A percentile compares a stretch with the other conserved stretches of the same genome.
These are phyloP conservation scores for Phoma sp. DNA, from an alignment of 2,329 filamentous ascomycete species.

Conservation along the genomic window DNA sequence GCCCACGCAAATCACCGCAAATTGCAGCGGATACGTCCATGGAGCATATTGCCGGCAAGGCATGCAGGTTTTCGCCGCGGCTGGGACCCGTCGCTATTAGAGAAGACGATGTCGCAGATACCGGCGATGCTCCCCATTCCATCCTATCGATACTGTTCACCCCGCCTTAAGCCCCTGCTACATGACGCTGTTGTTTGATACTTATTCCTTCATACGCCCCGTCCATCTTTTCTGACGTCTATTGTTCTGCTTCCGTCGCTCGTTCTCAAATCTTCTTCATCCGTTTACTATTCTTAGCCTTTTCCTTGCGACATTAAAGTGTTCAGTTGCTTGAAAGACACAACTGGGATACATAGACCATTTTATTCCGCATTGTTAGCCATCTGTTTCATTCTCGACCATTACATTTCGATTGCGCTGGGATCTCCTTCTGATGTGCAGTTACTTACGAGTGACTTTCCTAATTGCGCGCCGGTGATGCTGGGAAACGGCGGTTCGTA, in stretches of 20 bases:
- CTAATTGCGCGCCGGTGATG: constrained; percentile 18
- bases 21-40: background rate
- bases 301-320: constrained; percentile 7
- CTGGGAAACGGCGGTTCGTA: constrained; percentile 22
- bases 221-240: constrained; percentile 25
- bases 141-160: constrained; percentile 22
- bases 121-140: constrained; percentile 13
- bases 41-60: constrained; percentile 3
- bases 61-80: background rate
- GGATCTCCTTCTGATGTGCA: constrained; percentile 27
- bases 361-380: constrained; percentile 8
- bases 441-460: constrained; percentile 13
- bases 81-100: constrained; percentile 11
- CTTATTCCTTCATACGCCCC: constrained; percentile 34
- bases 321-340: constrained; percentile 5
- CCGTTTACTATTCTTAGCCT: constrained; percentile 20
- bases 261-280: constrained; percentile 28
- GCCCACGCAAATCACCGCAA: constrained; percentile 5
- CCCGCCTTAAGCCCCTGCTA: constrained; percentile 12
- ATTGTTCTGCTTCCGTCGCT: constrained; percentile 31
- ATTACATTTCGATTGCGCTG: constrained; percentile 1
- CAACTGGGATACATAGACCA: constrained; percentile 11
- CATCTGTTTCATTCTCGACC: constrained; percentile 6
- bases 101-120: constrained; percentile 18
- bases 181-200: constrained; percentile 33